These are phyloP conservation scores for Camellia sinensis DNA, from an alignment of 148 eudicot species.

Conservation along the genomic window DNA sequence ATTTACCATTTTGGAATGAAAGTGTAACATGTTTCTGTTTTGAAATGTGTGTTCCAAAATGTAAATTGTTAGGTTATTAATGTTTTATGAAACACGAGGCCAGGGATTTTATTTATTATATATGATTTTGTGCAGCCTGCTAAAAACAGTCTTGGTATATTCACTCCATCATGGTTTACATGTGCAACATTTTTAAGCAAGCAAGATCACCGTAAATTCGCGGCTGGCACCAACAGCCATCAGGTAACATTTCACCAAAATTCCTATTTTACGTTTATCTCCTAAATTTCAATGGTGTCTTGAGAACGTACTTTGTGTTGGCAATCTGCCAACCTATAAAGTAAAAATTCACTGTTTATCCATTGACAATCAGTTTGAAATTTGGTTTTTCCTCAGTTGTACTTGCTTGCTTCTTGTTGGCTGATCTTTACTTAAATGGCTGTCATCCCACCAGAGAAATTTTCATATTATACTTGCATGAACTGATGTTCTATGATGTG, in stretches of 20 bases:
- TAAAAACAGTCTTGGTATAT: constrained; percentile 82
- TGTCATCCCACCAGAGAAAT: not conserved
- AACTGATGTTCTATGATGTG: not conserved
- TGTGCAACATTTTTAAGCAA: constrained; percentile 74
- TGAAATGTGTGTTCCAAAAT: no score
- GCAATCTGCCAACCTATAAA: not conserved
- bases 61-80: no score
- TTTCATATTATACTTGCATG: not conserved
- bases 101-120: constrained; percentile 15
- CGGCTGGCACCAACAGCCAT: constrained; percentile 79
- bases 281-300: not conserved
- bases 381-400: no score
- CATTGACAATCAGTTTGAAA: not conserved
- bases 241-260: constrained; percentile 52
- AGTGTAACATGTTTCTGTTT: no score
- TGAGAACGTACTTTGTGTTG: not conserved
- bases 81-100: no score
- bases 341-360: not conserved
- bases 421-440: not conserved
- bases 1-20: no score
- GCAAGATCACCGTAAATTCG: constrained; percentile 93
- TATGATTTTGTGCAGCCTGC: constrained; percentile 57
- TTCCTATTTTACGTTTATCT: not conserved
- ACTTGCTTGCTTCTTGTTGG: not conserved
- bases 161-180: constrained; percentile 82